Evolutionary conservation across 2,329 filamentous ascomycete species (phyloP).

Genomic region (Ophiostoma himal-ulmi): DNA sequence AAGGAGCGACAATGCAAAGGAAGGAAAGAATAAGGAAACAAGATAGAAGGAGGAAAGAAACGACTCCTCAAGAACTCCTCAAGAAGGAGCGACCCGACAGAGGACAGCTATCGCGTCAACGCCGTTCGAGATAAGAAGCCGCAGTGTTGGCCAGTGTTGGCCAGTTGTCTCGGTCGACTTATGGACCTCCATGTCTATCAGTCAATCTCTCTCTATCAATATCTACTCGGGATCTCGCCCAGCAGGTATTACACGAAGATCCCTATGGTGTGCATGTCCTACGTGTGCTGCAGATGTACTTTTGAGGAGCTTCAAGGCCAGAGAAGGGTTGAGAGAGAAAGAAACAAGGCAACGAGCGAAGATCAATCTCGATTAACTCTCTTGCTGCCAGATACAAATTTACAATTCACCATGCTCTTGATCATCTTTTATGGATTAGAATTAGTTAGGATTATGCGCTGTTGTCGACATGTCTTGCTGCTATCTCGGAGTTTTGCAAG

Average conservation of each 20-base stretch:
- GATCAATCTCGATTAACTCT: not conserved
- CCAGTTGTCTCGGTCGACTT: not conserved
- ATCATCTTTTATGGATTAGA: not conserved
- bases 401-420: not conserved
- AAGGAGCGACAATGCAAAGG: not conserved
- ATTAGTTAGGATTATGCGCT: not conserved
- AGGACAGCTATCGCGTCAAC: not conserved
- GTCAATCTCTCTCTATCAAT: not conserved
- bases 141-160: not conserved
- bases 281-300: not conserved
- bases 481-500: not conserved
- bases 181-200: not conserved
- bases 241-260: not conserved
- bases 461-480: not conserved
- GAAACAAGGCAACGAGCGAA: not conserved
- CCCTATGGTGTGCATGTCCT: not conserved
- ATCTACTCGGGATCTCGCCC: not conserved
- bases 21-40: not conserved
- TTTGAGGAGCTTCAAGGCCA: not conserved
- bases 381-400: not conserved
- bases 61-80: not conserved
- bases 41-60: not conserved
- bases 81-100: not conserved
- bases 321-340: not conserved
- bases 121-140: slow-evolving; percentile 9